These are phyloP conservation scores for Chaetomium sp. DNA, from an alignment of 2,329 filamentous ascomycete genomes.

Conservation along the genomic window DNA sequence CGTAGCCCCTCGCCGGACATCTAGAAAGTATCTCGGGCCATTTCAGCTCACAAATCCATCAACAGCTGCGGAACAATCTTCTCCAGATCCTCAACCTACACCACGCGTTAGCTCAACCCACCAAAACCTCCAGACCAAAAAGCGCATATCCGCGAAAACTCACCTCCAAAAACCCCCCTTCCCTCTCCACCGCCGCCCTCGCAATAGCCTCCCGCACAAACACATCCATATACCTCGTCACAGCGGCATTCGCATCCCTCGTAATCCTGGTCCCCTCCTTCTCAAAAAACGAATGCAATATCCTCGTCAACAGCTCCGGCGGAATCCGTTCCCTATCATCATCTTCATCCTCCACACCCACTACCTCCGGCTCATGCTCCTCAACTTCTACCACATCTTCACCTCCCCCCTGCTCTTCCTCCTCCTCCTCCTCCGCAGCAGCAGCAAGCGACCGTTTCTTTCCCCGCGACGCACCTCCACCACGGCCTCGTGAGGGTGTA, in stretches of 20 bases:
- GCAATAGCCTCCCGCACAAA: constrained; percentile 88
- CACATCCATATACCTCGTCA: constrained; percentile 81
- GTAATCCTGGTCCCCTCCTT: constrained; percentile 65
- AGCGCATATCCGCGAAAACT: constrained; percentile 25
- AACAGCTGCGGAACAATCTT: constrained; percentile 78
- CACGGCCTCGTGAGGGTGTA: neutral
- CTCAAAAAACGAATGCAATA: constrained; percentile 76
- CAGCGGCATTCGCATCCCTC: constrained; percentile 67
- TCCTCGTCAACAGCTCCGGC: constrained; percentile 62
- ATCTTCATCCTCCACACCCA: constrained; percentile 19
- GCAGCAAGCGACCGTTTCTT: neutral
- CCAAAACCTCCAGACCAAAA: neutral
- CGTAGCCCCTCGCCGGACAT: no score
- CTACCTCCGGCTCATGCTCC: constrained; percentile 5
- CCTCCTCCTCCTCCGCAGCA: neutral
- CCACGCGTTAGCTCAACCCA: neutral
- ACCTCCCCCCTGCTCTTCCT: constrained; percentile 17
- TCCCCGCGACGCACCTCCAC: neutral
- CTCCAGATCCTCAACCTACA: constrained; percentile 78
- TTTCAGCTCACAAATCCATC: constrained; percentile 63
- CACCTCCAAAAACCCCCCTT: constrained; percentile 67
- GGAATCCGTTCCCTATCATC: constrained; percentile 51
- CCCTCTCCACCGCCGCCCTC: constrained; percentile 64
- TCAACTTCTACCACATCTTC: neutral
- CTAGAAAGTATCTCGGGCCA: no score